Percentiles rank a stretch among this genome's conserved stretches.
phyloP scores from a whole-genome alignment of 768 basidiomycete genomes.

The Mycena pura region DNA sequence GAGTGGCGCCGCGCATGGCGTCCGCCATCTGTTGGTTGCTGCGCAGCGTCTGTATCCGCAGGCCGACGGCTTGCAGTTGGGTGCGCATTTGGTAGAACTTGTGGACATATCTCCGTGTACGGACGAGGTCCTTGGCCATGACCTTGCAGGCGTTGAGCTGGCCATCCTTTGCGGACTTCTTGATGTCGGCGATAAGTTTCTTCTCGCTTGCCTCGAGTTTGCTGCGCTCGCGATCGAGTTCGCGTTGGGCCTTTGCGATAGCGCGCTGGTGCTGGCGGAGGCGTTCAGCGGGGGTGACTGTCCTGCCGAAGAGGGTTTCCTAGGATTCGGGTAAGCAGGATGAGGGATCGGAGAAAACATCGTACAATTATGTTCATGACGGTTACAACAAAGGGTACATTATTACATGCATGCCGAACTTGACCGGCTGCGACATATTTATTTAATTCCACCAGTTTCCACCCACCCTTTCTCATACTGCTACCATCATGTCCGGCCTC shows the following conservation, averaged over 20 bases:
- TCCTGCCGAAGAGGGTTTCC: constrained; percentile 96
- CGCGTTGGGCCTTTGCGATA: constrained; percentile 95
- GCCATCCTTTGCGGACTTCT: constrained; percentile 93
- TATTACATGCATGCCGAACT: constrained; percentile 1
- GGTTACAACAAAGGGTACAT: constrained; percentile 21
- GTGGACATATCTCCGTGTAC: constrained; percentile 93
- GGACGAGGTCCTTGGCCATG: constrained; percentile 98
- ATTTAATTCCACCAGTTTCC: background rate
- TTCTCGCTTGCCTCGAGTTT: constrained; percentile 98
- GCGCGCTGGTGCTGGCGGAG: constrained; percentile 96
- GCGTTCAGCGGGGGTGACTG: constrained; percentile 94
- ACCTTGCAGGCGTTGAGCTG: constrained; percentile 99
- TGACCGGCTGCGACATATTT: background rate
- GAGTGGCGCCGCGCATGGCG: constrained; percentile 97
- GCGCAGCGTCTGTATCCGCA: constrained; percentile 94
- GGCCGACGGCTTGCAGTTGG: constrained; percentile 93
- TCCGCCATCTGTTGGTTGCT: constrained; percentile 99
- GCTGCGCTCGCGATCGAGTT: constrained; percentile 92
- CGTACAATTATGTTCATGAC: constrained; percentile 83
- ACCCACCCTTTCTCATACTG: constrained; percentile 14
- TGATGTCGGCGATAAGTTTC: constrained; percentile 95
- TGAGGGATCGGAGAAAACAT: constrained; percentile 9
- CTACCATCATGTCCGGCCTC: constrained; percentile 62
- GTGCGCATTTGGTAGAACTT: constrained; percentile 99
- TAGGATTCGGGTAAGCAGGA: constrained; percentile 38